A percentile compares a stretch with the other conserved stretches of the same genome.
Evolutionary conservation across 345 rosid genomes (phyloP).

Genomic region (Syzygium aromaticum): DNA sequence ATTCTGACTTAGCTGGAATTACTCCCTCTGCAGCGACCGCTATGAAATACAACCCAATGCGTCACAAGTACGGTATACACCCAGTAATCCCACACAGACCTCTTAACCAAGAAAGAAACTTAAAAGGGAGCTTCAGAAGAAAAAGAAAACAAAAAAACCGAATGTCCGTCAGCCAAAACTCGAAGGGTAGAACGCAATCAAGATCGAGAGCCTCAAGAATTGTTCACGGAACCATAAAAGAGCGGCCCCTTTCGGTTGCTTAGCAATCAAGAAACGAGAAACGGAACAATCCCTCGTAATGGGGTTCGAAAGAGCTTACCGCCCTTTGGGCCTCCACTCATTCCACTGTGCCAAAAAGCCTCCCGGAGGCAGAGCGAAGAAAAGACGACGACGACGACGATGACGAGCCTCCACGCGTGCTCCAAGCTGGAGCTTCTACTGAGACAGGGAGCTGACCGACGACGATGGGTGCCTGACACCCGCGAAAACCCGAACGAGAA

Average conservation of each 20-base stretch:
- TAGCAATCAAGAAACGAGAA: background rate
- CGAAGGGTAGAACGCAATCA: background rate
- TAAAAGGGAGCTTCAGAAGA: background rate
- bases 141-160: background rate
- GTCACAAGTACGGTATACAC: background rate
- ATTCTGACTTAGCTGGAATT: background rate
- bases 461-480: background rate
- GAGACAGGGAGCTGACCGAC: background rate
- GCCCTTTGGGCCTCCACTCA: background rate
- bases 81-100: background rate
- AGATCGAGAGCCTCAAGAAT: background rate
- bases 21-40: background rate
- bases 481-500: background rate
- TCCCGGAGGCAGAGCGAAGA: background rate
- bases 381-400: background rate
- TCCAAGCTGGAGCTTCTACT: background rate
- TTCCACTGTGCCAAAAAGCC: background rate
- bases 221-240: background rate
- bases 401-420: background rate
- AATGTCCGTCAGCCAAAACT: background rate
- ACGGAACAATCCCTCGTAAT: background rate
- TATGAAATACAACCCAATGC: background rate
- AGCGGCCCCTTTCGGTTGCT: background rate
- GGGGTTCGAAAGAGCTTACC: background rate
- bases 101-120: background rate